Conservation (phyloP, 495 filamentous ascomycete genomes). For the Penicillium psychrofluorescens region DNA sequence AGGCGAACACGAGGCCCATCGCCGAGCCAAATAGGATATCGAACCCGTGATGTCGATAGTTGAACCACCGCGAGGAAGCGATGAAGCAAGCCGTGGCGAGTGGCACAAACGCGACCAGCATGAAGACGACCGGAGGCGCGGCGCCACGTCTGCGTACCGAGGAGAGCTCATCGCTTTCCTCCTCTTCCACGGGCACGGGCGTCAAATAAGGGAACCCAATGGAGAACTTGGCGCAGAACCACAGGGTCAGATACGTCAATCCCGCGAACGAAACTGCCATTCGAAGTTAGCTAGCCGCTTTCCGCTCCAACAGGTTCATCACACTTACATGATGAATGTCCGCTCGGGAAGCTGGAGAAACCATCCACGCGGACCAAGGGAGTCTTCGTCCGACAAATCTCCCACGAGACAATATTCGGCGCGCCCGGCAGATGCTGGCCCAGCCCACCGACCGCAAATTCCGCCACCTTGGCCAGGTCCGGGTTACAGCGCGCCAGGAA, state of each 20-base stretch:
- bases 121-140: conserved; percentile 51
- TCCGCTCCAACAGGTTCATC: too few relatives aligned
- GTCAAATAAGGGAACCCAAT: conserved; percentile 57
- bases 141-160: conserved; percentile 43
- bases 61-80: conserved; percentile 51
- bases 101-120: conserved; percentile 51
- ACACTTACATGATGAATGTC: conserved; percentile 57
- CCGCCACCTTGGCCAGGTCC: conserved; percentile 34
- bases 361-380: conserved; percentile 43
- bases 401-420: conserved; percentile 42
- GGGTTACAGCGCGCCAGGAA: conserved; percentile 55
- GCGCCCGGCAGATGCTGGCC: conserved; percentile 34
- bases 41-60: conserved; percentile 57
- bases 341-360: conserved; percentile 61
- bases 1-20: conserved; percentile 50
- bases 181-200: conserved; percentile 19
- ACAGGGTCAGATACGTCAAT: conserved; percentile 56
- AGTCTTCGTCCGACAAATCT: conserved; percentile 44
- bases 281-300: background rate
- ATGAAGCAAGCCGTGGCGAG: conserved; percentile 55
- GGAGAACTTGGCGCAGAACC: conserved; percentile 56
- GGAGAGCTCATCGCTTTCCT: conserved; percentile 13
- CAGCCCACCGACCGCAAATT: conserved; percentile 42
- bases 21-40: conserved; percentile 55
- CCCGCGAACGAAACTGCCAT: conserved; percentile 53